Conservation (phyloP, 2,329 filamentous ascomycete species). For the Calonectria hongkongensis region DNA sequence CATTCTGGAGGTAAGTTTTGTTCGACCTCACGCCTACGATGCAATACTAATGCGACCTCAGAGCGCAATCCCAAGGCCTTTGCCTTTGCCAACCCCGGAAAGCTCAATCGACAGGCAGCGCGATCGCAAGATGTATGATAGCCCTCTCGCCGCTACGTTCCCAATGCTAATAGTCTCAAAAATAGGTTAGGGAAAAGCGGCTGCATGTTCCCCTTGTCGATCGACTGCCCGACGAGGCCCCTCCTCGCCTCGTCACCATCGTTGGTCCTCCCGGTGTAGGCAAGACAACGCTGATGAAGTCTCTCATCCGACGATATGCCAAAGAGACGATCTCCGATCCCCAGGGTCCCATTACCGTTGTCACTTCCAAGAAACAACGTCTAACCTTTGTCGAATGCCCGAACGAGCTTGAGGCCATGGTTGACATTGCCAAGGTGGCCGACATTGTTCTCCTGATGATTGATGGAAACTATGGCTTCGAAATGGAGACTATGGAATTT, state of each 20-base stretch:
- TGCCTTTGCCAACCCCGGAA: slow-evolving; percentile 87
- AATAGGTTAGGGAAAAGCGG: slow-evolving; percentile 92
- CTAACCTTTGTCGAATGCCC: slow-evolving; percentile 98
- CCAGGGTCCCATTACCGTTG: slow-evolving; percentile 93
- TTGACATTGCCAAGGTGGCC: slow-evolving; percentile 96
- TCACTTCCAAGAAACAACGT: slow-evolving; percentile 95
- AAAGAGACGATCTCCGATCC: slow-evolving; percentile 96
- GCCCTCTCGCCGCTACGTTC: background rate
- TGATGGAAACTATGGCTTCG: slow-evolving; percentile 98
- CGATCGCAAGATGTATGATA: slow-evolving; percentile 81
- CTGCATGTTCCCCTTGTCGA: slow-evolving; percentile 98
- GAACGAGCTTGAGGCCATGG: slow-evolving; percentile 97
- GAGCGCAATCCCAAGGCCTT: slow-evolving; percentile 94
- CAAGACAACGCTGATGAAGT: slow-evolving; percentile 97
- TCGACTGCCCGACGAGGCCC: slow-evolving; percentile 94
- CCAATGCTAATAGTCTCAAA: slow-evolving; percentile 49
- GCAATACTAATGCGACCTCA: slow-evolving; percentile 57
- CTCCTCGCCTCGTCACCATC: slow-evolving; percentile 93
- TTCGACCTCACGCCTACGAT: background rate
- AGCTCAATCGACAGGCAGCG: slow-evolving; percentile 83
- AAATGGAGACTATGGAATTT: slow-evolving; percentile 99
- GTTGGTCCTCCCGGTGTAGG: slow-evolving; percentile 96
- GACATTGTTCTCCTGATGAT: slow-evolving; percentile 99
- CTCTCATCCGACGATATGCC: slow-evolving; percentile 92
- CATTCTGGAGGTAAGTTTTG: slow-evolving; percentile 72